Evolutionary conservation across 2,329 filamentous ascomycete species (phyloP).

Genomic region (Tolypocladium tropicale): DNA sequence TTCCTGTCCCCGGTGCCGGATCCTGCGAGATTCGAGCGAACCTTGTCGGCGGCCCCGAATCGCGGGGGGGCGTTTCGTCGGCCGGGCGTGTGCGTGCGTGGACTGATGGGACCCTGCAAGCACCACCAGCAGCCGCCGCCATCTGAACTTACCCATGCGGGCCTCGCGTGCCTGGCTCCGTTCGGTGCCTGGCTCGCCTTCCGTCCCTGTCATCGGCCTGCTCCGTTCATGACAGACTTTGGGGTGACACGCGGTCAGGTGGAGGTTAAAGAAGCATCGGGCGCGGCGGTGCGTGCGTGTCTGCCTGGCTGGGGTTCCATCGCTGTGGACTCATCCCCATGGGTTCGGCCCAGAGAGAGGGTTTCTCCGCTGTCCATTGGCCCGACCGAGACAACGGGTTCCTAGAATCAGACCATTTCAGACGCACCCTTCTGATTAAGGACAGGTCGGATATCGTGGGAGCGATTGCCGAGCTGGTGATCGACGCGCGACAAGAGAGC

Average conservation of each 20-base stretch:
- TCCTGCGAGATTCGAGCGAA: not conserved
- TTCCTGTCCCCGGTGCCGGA: not conserved
- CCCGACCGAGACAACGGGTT: not conserved
- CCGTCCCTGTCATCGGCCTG: not conserved
- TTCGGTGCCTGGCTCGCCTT: not conserved
- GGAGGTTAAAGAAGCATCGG: not conserved
- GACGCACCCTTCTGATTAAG: not conserved
- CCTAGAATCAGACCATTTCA: not conserved
- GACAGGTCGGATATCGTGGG: not conserved
- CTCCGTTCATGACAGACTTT: not conserved
- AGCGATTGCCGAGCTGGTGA: not conserved
- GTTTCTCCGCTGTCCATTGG: not conserved
- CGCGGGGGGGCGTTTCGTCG: not conserved
- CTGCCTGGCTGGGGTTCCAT: not conserved
- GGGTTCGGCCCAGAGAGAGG: not conserved
- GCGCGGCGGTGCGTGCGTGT: not conserved
- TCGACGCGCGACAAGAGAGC: not conserved
- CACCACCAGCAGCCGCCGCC: not conserved
- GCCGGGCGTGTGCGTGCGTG: not conserved
- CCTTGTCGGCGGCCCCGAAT: not conserved
- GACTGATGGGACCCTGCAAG: not conserved
- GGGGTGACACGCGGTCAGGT: not conserved
- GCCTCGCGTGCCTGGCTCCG: not conserved
- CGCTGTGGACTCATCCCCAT: not conserved
- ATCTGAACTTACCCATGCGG: too few relatives aligned